These are phyloP conservation scores for Leishmania aethiopica DNA, from an alignment of 208 protist species.

Conservation along the genomic window DNA sequence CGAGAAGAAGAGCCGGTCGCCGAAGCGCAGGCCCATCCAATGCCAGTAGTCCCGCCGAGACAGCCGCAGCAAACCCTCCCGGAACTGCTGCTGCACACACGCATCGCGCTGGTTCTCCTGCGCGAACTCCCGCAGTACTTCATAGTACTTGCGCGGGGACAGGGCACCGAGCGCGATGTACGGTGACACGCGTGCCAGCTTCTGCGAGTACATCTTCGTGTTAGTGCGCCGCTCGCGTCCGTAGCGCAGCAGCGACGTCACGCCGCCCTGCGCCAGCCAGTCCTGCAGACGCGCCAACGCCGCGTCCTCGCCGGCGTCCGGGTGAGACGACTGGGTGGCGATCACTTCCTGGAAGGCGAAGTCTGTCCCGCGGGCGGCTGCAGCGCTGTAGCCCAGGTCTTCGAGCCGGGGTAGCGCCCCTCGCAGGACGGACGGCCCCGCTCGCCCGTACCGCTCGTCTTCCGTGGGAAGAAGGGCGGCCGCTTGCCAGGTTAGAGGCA, in stretches of 20 bases:
- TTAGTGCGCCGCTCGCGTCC: constrained; percentile 74
- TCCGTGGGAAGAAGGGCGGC: constrained; percentile 40
- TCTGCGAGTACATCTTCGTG: constrained; percentile 86
- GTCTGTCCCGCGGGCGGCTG: constrained; percentile 16
- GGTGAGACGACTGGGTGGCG: constrained; percentile 74
- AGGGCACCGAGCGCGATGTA: constrained; percentile 78
- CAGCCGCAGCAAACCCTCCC: constrained; percentile 79
- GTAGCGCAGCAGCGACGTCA: constrained; percentile 74
- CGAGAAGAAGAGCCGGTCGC: constrained; percentile 74
- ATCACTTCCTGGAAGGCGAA: constrained; percentile 79
- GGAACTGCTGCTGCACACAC: constrained; percentile 83
- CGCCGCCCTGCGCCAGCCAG: constrained; percentile 70
- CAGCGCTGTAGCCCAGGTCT: constrained; percentile 73
- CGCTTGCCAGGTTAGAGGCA: constrained; percentile 32
- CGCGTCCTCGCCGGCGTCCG: constrained; percentile 60
- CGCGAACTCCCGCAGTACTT: constrained; percentile 64
- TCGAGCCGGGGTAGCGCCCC: constrained; percentile 67
- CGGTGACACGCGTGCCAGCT: constrained; percentile 75
- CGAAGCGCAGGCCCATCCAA: constrained; percentile 87
- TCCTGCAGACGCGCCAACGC: constrained; percentile 59
- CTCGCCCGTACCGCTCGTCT: constrained; percentile 38
- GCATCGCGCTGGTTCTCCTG: constrained; percentile 59
- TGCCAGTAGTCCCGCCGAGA: constrained; percentile 90
- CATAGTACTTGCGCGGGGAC: constrained; percentile 80
- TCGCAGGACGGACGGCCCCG: constrained; percentile 41